These are phyloP conservation scores for Xylaria sp. DNA, from an alignment of 2,329 filamentous ascomycete genomes.

Conservation along the genomic window DNA sequence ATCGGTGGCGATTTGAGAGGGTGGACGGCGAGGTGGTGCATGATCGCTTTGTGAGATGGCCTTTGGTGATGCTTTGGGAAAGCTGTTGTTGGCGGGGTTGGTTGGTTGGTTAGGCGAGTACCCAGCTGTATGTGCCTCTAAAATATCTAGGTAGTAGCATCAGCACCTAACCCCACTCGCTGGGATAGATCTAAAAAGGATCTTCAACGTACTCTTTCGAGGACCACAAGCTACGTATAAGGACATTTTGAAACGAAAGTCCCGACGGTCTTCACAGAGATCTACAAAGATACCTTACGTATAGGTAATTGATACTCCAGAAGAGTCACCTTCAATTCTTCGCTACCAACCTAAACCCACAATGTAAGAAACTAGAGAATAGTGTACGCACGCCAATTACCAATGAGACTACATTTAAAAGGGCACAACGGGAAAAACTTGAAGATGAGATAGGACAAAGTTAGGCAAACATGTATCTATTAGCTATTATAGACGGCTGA, in stretches of 20 bases:
- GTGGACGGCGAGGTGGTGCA: neutral
- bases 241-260: no score
- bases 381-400: neutral
- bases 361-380: no score
- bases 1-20: neutral
- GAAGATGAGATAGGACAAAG: neutral
- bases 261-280: no score
- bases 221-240: no score
- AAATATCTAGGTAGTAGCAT: neutral
- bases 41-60: neutral
- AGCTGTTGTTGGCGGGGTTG: slow-evolving; percentile 6
- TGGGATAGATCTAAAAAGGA: neutral
- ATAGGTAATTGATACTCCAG: no score
- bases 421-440: neutral
- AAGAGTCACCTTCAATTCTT: no score
- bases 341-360: no score
- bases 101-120: neutral
- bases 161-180: neutral
- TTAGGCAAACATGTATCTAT: slow-evolving; percentile 45
- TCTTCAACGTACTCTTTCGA: no score
- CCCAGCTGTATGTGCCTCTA: neutral
- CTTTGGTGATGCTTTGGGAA: neutral
- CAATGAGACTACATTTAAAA: neutral
- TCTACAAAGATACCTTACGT: no score
- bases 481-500: slow-evolving; percentile 52